Base-by-base conservation (phyloP, 2,329 filamentous ascomycete genomes). In the Penicillium sumatraense region DNA sequence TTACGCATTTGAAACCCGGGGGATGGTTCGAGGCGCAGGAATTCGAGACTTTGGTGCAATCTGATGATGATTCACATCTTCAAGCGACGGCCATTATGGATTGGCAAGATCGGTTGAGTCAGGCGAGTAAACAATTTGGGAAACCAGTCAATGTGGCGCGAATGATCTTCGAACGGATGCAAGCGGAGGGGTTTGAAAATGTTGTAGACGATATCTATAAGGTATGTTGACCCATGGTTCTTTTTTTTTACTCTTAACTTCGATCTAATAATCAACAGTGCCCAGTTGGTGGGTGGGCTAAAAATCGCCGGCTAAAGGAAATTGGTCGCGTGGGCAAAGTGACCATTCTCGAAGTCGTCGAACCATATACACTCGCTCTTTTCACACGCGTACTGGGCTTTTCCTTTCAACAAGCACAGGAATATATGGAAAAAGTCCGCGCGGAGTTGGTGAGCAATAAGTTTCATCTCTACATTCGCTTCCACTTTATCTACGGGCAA, bases 1-100 rank as follows among this genome's bases (percentile, higher is more conserved):
- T 65, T 49, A 49, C 58, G 20, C 67, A 75, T 54, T 51, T 74
- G 1, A 68, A 65, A 38, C 72, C 72, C 0, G 72, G 71, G 5
- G 73, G 72, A 0, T 75, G 72, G 68, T 58, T 75, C 18, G 73
- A 75, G 53, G 54, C 68, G 23, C 72, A 75, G 56, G 70, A 72
- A 47, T 72, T 69, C 41, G 70, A 73, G 46, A 47, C 61, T 3
- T 54, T 51, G 24, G 46, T 69, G 6, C 21, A 49, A 16, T 73
- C 71, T 6, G 70, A 74, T 38, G 72, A 75, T 53, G 72, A 63
- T 24, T 68, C 71, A 7, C 62, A 67, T 49, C 41, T 60, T 44
- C 21, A 55, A 1, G 71, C 69, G 2, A 55, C 54, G 2, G 60
- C 59, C 33, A 20, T 71, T 2, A 56, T 63, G 52, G 63, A 68